Base-by-base conservation (phyloP, 2,329 filamentous ascomycete species). In the Eutypa lata region DNA sequence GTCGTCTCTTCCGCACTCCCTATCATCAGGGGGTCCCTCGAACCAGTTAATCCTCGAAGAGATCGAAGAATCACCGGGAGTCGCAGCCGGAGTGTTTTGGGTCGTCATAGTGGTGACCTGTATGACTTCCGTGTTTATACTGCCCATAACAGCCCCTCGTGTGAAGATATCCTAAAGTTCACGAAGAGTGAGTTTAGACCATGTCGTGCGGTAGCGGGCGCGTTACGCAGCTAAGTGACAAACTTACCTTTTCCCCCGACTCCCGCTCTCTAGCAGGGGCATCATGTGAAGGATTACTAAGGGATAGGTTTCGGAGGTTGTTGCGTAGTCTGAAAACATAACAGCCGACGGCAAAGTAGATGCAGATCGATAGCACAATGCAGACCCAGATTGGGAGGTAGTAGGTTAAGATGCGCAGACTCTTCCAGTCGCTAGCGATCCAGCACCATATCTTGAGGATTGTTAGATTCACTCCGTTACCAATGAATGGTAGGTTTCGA, bases 361-460 rank as follows among this genome's bases (percentile, higher is more conserved):
- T 81, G 47, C 80, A 52, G 16, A 77, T 68, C 0, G 81, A 84
- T 13, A 81, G 68, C 45, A 76, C 65, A 49, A 83, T 83, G 64
- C 81, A 85, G 11, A 80, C 71, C 81, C 81, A 84, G 46, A 84
- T 81, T 3, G 82, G 78, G 56, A 84, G 73, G 63, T 85, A 85
- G 65, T 84, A 85, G 7, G 80, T 79, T 60, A 79, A 84, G 43
- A 85, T 84, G 31, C 82, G 80, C 14, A 84, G 71, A 40, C 74
- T 71, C 57, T 79, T 79, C 78, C 78, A 83, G 33, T 73, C 68
- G 33, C 70, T 69, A 53, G 75, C 76, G 44, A 85, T 82, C 82
- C 82, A 85, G 65, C 81, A 85, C 82, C 82, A 85, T 21, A 85
- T 76, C 81, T 84, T 47, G 44, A 13, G 24, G 13, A 26, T 13